Conservation (phyloP, 2,329 filamentous ascomycete species). For the Talaromyces atroroseus region DNA sequence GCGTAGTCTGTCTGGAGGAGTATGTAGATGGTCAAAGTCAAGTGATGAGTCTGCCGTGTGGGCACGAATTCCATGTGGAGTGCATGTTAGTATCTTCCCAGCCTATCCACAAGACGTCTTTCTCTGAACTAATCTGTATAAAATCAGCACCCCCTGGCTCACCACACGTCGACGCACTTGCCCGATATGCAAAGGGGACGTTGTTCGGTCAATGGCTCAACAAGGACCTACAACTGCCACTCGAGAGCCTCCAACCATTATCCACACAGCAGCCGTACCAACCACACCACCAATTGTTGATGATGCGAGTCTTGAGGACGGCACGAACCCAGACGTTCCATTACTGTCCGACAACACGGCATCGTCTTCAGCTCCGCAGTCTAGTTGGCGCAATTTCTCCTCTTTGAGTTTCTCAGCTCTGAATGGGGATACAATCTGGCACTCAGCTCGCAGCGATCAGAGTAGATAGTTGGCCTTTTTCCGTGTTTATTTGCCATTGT, state of each 20-base stretch:
- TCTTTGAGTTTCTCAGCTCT: constrained; percentile 41
- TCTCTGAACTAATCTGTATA: neutral
- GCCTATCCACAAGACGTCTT: neutral
- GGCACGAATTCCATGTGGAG: constrained; percentile 94
- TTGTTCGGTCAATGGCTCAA: constrained; percentile 62
- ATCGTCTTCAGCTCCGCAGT: constrained; percentile 26
- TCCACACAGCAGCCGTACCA: constrained; percentile 41
- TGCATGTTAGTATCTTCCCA: constrained; percentile 77
- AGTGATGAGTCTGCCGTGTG: constrained; percentile 96
- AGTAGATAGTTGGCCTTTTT: constrained; percentile 26
- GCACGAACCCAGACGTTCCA: constrained; percentile 28
- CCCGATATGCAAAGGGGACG: constrained; percentile 96
- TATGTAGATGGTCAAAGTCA: constrained; percentile 89
- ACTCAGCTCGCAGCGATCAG: constrained; percentile 35
- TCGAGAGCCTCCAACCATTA: constrained; percentile 30
- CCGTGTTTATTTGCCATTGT: neutral
- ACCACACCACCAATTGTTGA: constrained; percentile 40
- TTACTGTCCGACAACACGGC: constrained; percentile 27
- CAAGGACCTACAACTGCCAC: constrained; percentile 17
- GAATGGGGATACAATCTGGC: constrained; percentile 44
- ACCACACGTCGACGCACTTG: constrained; percentile 94
- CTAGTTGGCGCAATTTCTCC: constrained; percentile 41
- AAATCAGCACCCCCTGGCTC: constrained; percentile 80
- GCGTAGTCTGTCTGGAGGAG: constrained; percentile 93
- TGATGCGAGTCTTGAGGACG: constrained; percentile 40